Conservation (phyloP, 2,329 filamentous ascomycete genomes). For the Biscogniauxia marginata region DNA sequence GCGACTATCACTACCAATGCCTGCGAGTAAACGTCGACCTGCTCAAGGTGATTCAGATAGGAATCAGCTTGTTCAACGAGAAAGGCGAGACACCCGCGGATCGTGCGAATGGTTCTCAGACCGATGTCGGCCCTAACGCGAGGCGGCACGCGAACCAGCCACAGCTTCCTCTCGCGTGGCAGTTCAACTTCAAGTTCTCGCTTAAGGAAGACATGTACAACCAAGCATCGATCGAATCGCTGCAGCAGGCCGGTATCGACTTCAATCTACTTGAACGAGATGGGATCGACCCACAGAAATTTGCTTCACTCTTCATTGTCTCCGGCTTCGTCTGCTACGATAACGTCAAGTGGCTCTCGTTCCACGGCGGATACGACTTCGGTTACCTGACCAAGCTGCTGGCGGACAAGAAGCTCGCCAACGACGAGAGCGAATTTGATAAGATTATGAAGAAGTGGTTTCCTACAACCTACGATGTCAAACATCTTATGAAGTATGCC, state of each 20-base stretch:
- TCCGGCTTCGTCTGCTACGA: conserved; percentile 87
- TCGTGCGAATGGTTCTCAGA: conserved; percentile 51
- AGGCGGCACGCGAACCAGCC: conserved; percentile 42
- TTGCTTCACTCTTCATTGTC: conserved; percentile 85
- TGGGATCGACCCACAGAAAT: conserved; percentile 86
- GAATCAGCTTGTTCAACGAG: conserved; percentile 87
- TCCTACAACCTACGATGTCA: conserved; percentile 91
- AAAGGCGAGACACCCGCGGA: conserved; percentile 84
- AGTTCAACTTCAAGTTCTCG: conserved; percentile 98
- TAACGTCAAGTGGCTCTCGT: conserved; percentile 93
- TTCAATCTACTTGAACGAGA: conserved; percentile 80
- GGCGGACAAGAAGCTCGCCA: conserved; percentile 76
- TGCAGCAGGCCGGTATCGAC: conserved; percentile 89
- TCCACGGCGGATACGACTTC: conserved; percentile 98
- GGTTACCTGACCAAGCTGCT: conserved; percentile 95
- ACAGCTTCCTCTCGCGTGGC: conserved; percentile 86
- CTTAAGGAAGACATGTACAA: conserved; percentile 97
- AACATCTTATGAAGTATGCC: conserved; percentile 92
- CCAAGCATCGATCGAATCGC: conserved; percentile 87
- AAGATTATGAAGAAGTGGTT: conserved; percentile 89
- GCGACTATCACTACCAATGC: conserved; percentile 98
- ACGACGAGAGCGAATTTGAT: conserved; percentile 88
- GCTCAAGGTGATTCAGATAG: conserved; percentile 95
- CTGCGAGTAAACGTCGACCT: conserved; percentile 96
- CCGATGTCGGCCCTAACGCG: conserved; percentile 38